Conservation (phyloP, 1,284 basidiomycete genomes). For the Pseudozyma pruni region DNA sequence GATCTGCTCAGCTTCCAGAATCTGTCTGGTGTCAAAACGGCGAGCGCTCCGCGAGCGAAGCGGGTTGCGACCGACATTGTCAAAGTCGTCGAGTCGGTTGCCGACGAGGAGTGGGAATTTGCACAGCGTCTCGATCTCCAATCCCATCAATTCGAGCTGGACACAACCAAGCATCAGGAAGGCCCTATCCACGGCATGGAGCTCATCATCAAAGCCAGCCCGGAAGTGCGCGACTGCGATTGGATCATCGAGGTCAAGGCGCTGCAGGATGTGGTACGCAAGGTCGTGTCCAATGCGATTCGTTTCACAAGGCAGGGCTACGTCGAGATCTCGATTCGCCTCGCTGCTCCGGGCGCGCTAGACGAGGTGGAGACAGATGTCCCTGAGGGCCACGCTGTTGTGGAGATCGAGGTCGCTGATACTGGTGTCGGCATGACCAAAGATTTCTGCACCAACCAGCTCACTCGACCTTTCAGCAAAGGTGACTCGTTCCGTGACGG, state of each 20-base stretch:
- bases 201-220: conserved; percentile 48
- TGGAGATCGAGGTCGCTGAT: conserved; percentile 45
- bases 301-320: conserved; percentile 47
- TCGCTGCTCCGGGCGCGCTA: conserved; percentile 16
- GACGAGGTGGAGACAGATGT: conserved; percentile 18
- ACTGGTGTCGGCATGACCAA: conserved; percentile 51
- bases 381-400: conserved; percentile 8
- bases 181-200: conserved; percentile 27
- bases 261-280: conserved; percentile 48
- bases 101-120: conserved; percentile 50
- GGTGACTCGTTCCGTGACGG: conserved; percentile 52
- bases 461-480: conserved; percentile 52
- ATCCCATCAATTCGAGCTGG: conserved; percentile 22
- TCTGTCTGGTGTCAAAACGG: conserved; percentile 37
- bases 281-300: conserved; percentile 54
- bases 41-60: conserved; percentile 3
- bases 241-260: conserved; percentile 33
- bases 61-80: conserved; percentile 26
- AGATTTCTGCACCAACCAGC: conserved; percentile 41
- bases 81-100: conserved; percentile 49
- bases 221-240: conserved; percentile 22
- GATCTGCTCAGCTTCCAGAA: conserved; percentile 58
- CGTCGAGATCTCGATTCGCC: conserved; percentile 39
- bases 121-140: conserved; percentile 43
- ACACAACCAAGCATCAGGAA: conserved; percentile 5